phyloP scores from a whole-genome alignment of 495 filamentous ascomycete genomes.

The Venustampulla echinocandica region DNA sequence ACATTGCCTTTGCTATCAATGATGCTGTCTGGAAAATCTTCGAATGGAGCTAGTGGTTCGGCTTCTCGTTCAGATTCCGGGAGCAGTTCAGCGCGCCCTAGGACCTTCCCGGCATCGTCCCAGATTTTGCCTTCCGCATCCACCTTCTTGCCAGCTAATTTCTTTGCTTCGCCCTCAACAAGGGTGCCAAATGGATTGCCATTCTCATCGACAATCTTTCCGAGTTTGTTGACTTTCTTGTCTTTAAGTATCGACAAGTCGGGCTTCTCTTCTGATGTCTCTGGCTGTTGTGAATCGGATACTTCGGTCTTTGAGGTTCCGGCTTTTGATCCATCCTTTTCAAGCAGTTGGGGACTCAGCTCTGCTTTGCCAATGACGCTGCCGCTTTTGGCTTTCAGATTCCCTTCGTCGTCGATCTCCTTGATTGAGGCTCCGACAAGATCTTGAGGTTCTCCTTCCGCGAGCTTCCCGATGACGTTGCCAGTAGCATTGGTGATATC shows the following conservation, averaged over 20 bases:
- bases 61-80: constrained; percentile 41
- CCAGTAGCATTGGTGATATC: constrained; percentile 46
- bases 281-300: constrained; percentile 15
- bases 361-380: constrained; percentile 71
- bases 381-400: constrained; percentile 61
- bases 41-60: constrained; percentile 49
- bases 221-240: constrained; percentile 57
- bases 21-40: constrained; percentile 58
- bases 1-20: constrained; percentile 60
- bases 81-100: constrained; percentile 61
- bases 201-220: constrained; percentile 58
- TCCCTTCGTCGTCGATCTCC: constrained; percentile 56
- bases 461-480: constrained; percentile 46
- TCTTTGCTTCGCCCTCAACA: constrained; percentile 54
- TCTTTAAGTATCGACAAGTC: constrained; percentile 36
- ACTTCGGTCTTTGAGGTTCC: constrained; percentile 8
- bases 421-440: constrained; percentile 50
- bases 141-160: constrained; percentile 51
- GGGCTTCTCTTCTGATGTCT: constrained; percentile 3
- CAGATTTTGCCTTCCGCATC: constrained; percentile 65
- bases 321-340: constrained; percentile 26
- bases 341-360: constrained; percentile 54
- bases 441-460: constrained; percentile 53
- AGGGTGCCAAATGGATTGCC: constrained; percentile 59
- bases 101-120: constrained; percentile 61